phyloP scores from a whole-genome alignment of 2,329 filamentous ascomycete genomes.

The Allantophomopsis lycopodina region DNA sequence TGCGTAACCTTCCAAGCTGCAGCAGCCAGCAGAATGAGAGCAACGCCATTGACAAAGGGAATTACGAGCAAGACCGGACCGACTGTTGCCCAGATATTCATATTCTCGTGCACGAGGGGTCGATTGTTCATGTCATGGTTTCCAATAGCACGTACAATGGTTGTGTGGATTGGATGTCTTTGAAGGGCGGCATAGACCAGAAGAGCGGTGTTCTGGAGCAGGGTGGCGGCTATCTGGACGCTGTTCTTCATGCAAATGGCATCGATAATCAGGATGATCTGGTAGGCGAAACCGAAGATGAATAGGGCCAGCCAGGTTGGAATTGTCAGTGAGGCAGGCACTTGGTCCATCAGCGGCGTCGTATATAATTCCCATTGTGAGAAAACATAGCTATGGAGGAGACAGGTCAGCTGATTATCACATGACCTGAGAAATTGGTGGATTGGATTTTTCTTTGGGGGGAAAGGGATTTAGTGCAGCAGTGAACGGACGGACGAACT shows the following conservation, averaged over 20 bases:
- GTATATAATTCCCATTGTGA: slow-evolving; percentile 64
- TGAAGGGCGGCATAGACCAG: slow-evolving; percentile 90
- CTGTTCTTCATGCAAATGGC: slow-evolving; percentile 91
- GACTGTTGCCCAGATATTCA: slow-evolving; percentile 53
- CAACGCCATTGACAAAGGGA: slow-evolving; percentile 67
- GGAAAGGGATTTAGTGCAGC: neutral
- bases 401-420: slow-evolving; percentile 2
- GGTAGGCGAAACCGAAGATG: slow-evolving; percentile 93
- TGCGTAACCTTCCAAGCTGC: slow-evolving; percentile 93
- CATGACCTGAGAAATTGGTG: slow-evolving; percentile 2
- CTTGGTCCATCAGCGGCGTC: slow-evolving; percentile 29
- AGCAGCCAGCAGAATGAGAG: slow-evolving; percentile 58
- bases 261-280: slow-evolving; percentile 82
- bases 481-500: slow-evolving; percentile 22
- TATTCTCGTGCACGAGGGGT: slow-evolving; percentile 15
- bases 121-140: slow-evolving; percentile 23
- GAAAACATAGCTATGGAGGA: slow-evolving; percentile 58
- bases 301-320: slow-evolving; percentile 93
- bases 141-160: slow-evolving; percentile 40
- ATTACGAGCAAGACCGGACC: slow-evolving; percentile 73
- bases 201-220: slow-evolving; percentile 81
- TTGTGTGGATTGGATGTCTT: slow-evolving; percentile 74
- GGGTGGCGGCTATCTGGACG: slow-evolving; percentile 93
- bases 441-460: too few species aligned
- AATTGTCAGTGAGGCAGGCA: slow-evolving; percentile 55